Evolutionary conservation across 2,329 filamentous ascomycete genomes (phyloP).

Genomic region (Monosporascus sp.): DNA sequence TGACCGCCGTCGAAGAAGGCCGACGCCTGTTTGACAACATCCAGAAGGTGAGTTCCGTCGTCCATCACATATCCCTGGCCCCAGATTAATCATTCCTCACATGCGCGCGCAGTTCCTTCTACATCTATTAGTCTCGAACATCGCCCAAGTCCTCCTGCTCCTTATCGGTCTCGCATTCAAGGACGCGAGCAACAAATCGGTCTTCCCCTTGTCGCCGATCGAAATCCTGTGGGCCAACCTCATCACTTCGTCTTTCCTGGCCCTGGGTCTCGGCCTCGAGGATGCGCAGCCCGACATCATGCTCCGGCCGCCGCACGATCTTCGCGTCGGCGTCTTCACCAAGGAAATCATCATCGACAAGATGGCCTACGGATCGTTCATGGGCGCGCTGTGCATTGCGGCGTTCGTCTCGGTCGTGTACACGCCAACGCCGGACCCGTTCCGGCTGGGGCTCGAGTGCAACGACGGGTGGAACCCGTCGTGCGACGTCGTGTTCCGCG

Average conservation of each 20-base stretch:
- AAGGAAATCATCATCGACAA: conserved; percentile 62
- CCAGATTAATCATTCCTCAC: neutral
- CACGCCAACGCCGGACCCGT: conserved; percentile 18
- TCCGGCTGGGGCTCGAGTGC: conserved; percentile 50
- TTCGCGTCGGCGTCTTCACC: conserved; percentile 59
- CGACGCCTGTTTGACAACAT: conserved; percentile 69
- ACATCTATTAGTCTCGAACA: conserved; percentile 64
- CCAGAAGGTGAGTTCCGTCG: conserved; percentile 53
- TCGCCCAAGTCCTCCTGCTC: conserved; percentile 65
- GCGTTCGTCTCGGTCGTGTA: conserved; percentile 59
- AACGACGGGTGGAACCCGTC: conserved; percentile 47
- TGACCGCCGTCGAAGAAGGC: conserved; percentile 68
- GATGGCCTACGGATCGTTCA: conserved; percentile 60
- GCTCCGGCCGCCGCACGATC: conserved; percentile 57
- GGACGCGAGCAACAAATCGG: conserved; percentile 51
- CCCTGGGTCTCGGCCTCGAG: conserved; percentile 68
- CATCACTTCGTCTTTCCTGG: conserved; percentile 66
- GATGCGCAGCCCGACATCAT: conserved; percentile 65
- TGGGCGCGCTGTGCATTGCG: conserved; percentile 57
- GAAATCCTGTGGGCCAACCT: conserved; percentile 76
- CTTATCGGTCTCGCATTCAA: conserved; percentile 67
- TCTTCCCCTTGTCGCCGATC: conserved; percentile 67
- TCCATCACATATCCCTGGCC: neutral
- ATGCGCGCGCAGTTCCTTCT: conserved; percentile 45
- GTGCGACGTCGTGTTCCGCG: conserved; percentile 58